These are phyloP conservation scores for Wickerhamomyces canadensis DNA, from an alignment of 805 yeast species.

Conservation along the genomic window DNA sequence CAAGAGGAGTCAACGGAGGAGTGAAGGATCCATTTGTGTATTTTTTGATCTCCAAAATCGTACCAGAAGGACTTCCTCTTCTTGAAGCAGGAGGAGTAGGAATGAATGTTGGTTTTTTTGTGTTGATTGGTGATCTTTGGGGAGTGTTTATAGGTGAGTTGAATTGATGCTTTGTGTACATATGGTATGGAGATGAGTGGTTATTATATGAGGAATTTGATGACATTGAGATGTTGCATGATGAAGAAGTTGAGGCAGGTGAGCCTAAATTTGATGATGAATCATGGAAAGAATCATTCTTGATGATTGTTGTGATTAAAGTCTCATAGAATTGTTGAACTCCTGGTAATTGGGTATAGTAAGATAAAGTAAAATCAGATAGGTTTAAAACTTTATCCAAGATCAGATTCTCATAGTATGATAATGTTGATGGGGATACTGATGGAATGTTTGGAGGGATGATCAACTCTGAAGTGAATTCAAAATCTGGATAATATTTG, in stretches of 20 bases:
- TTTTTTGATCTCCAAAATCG: conserved; percentile 4
- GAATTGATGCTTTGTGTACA: no score
- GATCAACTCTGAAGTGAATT: conserved; percentile 12
- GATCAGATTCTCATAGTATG: conserved; percentile 2
- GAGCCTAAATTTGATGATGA: no score
- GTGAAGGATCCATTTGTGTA: conserved; percentile 7
- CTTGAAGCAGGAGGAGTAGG: conserved; percentile 24
- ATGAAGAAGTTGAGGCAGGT: conserved; percentile 4
- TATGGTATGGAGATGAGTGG: no score
- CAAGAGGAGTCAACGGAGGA: conserved; percentile 21
- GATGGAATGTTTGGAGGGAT: conserved; percentile 7
- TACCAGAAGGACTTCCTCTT: conserved; percentile 24
- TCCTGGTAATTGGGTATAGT: conserved; percentile 11
- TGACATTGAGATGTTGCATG: neutral
- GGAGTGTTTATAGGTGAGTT: neutral
- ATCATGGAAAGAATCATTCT: no score
- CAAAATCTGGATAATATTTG: conserved; percentile 1
- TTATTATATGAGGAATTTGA: conserved; percentile 1
- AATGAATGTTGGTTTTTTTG: neutral
- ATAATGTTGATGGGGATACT: neutral
- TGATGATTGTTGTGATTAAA: conserved; percentile 9
- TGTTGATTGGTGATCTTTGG: neutral
- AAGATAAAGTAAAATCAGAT: conserved; percentile 4
- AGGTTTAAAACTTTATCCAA: conserved; percentile 3
- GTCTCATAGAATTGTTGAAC: conserved; percentile 13